A percentile compares a stretch with the other conserved stretches of the same genome.
Conservation (phyloP, 495 filamentous ascomycete genomes). For the Aspergillus indologenus region DNA sequence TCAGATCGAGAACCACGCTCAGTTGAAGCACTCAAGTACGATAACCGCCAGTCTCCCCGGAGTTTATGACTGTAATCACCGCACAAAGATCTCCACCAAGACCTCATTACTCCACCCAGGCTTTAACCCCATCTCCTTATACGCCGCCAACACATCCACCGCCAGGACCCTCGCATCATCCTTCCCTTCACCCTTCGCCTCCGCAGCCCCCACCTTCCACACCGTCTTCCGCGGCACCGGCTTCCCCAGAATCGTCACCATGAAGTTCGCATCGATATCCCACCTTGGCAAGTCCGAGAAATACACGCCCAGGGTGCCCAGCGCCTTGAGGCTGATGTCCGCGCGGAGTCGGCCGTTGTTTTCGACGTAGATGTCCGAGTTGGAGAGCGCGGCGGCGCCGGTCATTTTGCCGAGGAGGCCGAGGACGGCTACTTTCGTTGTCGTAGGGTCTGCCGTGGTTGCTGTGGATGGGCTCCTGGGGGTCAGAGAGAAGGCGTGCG, state of each 20-base stretch:
- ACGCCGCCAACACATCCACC: conserved; percentile 74
- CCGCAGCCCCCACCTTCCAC: conserved; percentile 48
- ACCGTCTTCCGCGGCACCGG: conserved; percentile 68
- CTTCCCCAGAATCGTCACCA: conserved; percentile 70
- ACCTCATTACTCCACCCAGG: conserved; percentile 85
- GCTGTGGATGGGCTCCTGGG: too few species aligned
- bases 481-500: conserved; percentile 43
- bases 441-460: neutral
- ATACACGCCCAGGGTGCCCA: conserved; percentile 71
- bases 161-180: conserved; percentile 60
- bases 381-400: conserved; percentile 72
- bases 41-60: neutral
- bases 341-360: conserved; percentile 60
- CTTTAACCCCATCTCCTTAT: conserved; percentile 68
- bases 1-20: too few species aligned
- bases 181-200: conserved; percentile 35
- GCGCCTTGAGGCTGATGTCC: conserved; percentile 68
- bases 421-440: conserved; percentile 59
- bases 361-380: conserved; percentile 51
- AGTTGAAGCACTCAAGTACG: too few species aligned
- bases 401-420: conserved; percentile 89
- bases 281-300: conserved; percentile 63
- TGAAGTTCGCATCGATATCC: conserved; percentile 62
- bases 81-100: conserved; percentile 60
- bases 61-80: conserved; percentile 12